Evolutionary conservation across 2,329 filamentous ascomycete genomes (phyloP).

Genomic region (Xylariaceae sp.): DNA sequence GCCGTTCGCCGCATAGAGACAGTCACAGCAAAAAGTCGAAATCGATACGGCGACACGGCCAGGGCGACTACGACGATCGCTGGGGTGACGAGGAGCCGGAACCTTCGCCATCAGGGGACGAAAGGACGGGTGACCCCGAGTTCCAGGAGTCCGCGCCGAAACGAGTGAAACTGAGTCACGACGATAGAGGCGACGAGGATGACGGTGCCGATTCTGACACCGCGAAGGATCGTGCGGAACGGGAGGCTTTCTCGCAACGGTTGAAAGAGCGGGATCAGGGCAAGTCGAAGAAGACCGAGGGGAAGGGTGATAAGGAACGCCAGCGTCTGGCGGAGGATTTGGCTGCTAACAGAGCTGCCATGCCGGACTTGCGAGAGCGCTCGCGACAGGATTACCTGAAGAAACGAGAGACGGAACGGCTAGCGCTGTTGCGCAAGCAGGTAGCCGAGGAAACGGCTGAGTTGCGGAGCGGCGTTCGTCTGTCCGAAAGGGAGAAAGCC

Average conservation of each 20-base stretch:
- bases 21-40: conserved; percentile 34
- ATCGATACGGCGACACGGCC: conserved; percentile 39
- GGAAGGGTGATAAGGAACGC: conserved; percentile 53
- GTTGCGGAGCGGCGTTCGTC: conserved; percentile 64
- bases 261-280: conserved; percentile 66
- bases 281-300: conserved; percentile 62
- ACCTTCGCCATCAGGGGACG: conserved; percentile 42
- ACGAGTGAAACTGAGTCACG: conserved; percentile 59
- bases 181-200: conserved; percentile 37
- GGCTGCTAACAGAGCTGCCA: conserved; percentile 61
- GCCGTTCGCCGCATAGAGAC: conserved; percentile 31
- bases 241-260: conserved; percentile 74
- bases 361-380: conserved; percentile 74
- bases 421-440: conserved; percentile 82
- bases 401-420: conserved; percentile 80
- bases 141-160: conserved; percentile 67
- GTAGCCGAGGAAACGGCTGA: conserved; percentile 85
- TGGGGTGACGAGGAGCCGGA: conserved; percentile 74
- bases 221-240: conserved; percentile 64
- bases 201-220: conserved; percentile 55
- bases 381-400: conserved; percentile 90
- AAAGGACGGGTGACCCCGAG: conserved; percentile 50
- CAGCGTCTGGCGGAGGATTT: conserved; percentile 62
- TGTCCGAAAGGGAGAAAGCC: conserved; percentile 74
- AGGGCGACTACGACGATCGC: conserved; percentile 62